Conservation (phyloP, 2,329 filamentous ascomycete genomes). For the Fusarium tricinctum region DNA sequence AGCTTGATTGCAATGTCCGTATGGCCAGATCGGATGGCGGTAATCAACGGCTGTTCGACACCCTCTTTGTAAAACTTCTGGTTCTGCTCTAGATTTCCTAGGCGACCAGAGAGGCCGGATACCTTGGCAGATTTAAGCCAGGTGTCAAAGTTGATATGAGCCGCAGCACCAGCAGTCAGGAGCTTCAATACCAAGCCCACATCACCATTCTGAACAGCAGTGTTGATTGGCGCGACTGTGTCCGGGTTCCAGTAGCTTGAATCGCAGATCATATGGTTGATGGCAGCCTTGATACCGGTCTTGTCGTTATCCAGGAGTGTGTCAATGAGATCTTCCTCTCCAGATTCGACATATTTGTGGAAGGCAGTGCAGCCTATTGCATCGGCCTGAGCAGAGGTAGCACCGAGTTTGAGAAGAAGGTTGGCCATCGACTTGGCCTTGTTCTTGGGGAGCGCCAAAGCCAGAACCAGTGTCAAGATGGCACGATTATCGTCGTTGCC, state of each 20-base stretch:
- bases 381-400: slow-evolving; percentile 81
- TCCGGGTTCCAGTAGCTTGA: slow-evolving; percentile 53
- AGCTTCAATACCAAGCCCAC: slow-evolving; percentile 69
- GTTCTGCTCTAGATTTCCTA: slow-evolving; percentile 63
- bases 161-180: slow-evolving; percentile 72
- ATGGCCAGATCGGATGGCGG: slow-evolving; percentile 64
- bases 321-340: slow-evolving; percentile 64
- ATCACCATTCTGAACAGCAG: slow-evolving; percentile 69
- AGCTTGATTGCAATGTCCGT: slow-evolving; percentile 68
- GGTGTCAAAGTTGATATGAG: slow-evolving; percentile 71
- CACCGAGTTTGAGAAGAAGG: slow-evolving; percentile 77
- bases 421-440: slow-evolving; percentile 75
- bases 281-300: slow-evolving; percentile 71
- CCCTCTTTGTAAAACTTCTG: slow-evolving; percentile 61
- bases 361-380: slow-evolving; percentile 73
- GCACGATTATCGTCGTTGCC: slow-evolving; percentile 67
- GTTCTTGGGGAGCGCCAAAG: slow-evolving; percentile 72
- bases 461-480: slow-evolving; percentile 78
- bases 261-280: slow-evolving; percentile 73
- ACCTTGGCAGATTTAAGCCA: slow-evolving; percentile 72
- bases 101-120: slow-evolving; percentile 51
- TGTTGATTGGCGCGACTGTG: slow-evolving; percentile 67
- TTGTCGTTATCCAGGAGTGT: slow-evolving; percentile 69
- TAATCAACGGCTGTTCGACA: slow-evolving; percentile 75
- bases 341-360: slow-evolving; percentile 71